Conservation (phyloP, 1,139 yeast genomes). For the Hansenula lynferdii region DNA sequence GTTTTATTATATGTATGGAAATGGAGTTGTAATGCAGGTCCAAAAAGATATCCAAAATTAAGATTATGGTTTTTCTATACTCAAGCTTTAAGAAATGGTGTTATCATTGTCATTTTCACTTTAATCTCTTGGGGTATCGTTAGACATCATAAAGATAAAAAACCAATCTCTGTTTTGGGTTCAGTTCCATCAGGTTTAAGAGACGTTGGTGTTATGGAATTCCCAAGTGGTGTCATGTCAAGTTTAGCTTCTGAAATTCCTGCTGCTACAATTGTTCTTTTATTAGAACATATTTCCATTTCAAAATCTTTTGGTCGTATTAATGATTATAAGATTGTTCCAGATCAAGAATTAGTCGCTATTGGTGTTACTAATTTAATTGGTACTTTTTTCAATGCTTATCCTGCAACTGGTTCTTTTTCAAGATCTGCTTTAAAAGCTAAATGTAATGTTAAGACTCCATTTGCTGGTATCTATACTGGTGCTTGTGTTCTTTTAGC, state of each 20-base stretch:
- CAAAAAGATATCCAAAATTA: slow-evolving; percentile 60
- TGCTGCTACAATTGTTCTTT: slow-evolving; percentile 73
- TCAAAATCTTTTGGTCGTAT: slow-evolving; percentile 91
- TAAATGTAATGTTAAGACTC: slow-evolving; percentile 94
- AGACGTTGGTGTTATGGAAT: slow-evolving; percentile 66
- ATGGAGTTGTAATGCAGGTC: slow-evolving; percentile 49
- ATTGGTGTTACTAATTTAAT: slow-evolving; percentile 88
- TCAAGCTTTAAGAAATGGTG: slow-evolving; percentile 76
- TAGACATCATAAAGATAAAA: slow-evolving; percentile 34
- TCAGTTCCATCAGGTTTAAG: slow-evolving; percentile 77
- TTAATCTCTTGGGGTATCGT: slow-evolving; percentile 62
- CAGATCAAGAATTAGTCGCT: slow-evolving; percentile 92
- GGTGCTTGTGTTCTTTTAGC: slow-evolving; percentile 88
- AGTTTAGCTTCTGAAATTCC: slow-evolving; percentile 77
- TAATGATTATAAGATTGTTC: slow-evolving; percentile 85
- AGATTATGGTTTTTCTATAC: slow-evolving; percentile 59
- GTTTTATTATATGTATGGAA: slow-evolving; percentile 68
- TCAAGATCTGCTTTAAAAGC: slow-evolving; percentile 93
- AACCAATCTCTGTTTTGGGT: slow-evolving; percentile 56
- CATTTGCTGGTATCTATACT: slow-evolving; percentile 87
- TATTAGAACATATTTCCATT: slow-evolving; percentile 90
- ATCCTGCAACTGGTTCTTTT: slow-evolving; percentile 96
- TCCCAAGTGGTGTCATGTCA: slow-evolving; percentile 57
- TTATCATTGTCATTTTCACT: slow-evolving; percentile 76
- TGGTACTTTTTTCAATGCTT: slow-evolving; percentile 90